Evolutionary conservation across 108 stramenopile species (phyloP), one percentile per base, ranked within the genome.

Genomic region (Cylindrotheca fusiformis): DNA sequence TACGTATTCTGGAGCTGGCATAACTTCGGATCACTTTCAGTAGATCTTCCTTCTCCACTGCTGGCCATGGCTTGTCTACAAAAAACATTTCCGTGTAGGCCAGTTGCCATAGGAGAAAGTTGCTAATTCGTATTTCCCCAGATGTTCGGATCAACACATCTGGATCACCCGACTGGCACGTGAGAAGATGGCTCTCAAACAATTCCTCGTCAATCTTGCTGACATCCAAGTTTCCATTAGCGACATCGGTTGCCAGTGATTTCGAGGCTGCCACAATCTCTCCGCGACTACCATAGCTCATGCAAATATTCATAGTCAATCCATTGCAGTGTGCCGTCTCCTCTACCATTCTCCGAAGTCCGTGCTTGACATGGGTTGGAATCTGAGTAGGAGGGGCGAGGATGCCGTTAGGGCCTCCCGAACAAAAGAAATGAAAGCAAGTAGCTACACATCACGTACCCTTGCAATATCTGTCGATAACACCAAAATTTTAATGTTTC

Each of bases 11-110:
- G 26, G 85, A 85, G 24, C 63, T 52, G 14, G 87, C 89, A 67
- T 81, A 91, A 10, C 57, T 64, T 32, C 68, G 72, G 23, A 80
- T 71, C 20, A 91, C 79, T 4, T 66, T 57, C 32, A 86, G 17
- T 32, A 87, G 74, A 49, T 89, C 94, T 22, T 70, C 62, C 60
- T 69, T 83, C 53, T 71, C 58, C 46, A 86, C 65, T 56, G 85
- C 96, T 48, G 99, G 99, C 99, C 99, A 99, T 3, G 68, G 70
- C 63, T 95, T 95, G 36, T 94, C 76, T 22, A 97, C 44, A 65
- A 99, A 99, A 69, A 96, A 94, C 21, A 98, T 54, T 76, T 99
- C 97, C 3, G 95, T 80, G 60, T 98, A 96, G 14, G 97, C 97
- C 28, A 85, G 48, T 63, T 99, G 96, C 91, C 93, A 98, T 18